Conservation (phyloP, 2,329 filamentous ascomycete species). For the Sclerotinia sclerotiorum region DNA sequence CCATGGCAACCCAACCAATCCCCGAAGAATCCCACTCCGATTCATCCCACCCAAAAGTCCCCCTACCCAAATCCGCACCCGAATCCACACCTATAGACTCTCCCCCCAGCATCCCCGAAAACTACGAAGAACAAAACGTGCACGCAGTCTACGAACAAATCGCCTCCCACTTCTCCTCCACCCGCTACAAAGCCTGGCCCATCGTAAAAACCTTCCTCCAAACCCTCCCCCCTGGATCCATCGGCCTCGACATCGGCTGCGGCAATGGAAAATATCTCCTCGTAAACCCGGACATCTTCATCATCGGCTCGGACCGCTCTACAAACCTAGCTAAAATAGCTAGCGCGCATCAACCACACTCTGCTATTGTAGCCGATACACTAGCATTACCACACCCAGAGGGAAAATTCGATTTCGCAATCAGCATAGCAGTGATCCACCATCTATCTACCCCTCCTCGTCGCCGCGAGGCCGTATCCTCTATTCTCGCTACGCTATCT, state of each 20-base stretch:
- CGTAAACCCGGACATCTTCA: constrained; percentile 74
- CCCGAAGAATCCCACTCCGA: neutral
- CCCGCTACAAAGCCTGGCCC: constrained; percentile 85
- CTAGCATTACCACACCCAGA: constrained; percentile 76
- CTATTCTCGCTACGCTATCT: neutral
- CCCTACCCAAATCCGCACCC: constrained; percentile 1
- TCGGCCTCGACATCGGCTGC: constrained; percentile 90
- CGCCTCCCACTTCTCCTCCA: constrained; percentile 79
- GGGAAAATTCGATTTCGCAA: constrained; percentile 77
- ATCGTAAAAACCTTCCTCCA: constrained; percentile 78
- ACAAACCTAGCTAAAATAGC: constrained; percentile 55
- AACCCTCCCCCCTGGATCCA: constrained; percentile 62
- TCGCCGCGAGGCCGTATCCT: constrained; percentile 59
- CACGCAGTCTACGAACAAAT: constrained; percentile 90
- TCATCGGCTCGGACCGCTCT: constrained; percentile 83
- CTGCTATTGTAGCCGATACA: constrained; percentile 76
- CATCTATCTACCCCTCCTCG: constrained; percentile 79
- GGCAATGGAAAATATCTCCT: constrained; percentile 95
- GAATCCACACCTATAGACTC: neutral
- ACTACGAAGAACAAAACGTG: constrained; percentile 84
- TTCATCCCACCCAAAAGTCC: neutral
- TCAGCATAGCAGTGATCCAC: constrained; percentile 92
- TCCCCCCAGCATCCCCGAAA: constrained; percentile 40
- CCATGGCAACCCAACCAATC: constrained; percentile 12
- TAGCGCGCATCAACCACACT: constrained; percentile 52